Conservation (phyloP, 768 basidiomycete species). For the Trametes gibbosa region DNA sequence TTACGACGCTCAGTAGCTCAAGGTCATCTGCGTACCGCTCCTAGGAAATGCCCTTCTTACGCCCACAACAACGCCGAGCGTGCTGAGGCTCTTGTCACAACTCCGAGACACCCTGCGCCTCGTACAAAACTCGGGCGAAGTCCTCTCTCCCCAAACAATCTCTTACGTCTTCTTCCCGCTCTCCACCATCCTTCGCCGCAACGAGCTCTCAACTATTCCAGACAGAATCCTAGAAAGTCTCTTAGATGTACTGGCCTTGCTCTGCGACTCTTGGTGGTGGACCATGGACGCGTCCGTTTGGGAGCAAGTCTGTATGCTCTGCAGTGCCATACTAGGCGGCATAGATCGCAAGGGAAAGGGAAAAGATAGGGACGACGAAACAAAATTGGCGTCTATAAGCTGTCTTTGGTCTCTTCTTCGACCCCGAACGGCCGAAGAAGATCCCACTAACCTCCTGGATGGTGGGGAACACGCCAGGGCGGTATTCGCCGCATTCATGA, state of each 20-base stretch:
- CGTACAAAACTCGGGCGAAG: constrained; percentile 34
- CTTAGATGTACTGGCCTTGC: constrained; percentile 51
- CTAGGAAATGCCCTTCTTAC: constrained; percentile 67
- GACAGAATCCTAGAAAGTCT: constrained; percentile 79
- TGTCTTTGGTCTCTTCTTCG: constrained; percentile 67
- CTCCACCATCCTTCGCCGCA: constrained; percentile 79
- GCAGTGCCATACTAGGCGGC: constrained; percentile 59
- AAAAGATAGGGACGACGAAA: constrained; percentile 75
- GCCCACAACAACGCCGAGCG: constrained; percentile 47
- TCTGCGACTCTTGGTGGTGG: constrained; percentile 87
- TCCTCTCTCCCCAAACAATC: constrained; percentile 58
- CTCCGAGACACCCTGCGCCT: constrained; percentile 49
- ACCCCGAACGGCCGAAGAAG: constrained; percentile 43
- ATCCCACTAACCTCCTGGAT: constrained; percentile 21
- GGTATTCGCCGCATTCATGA: constrained; percentile 39
- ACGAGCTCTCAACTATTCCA: constrained; percentile 64
- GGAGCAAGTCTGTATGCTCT: constrained; percentile 85
- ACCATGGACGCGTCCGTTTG: constrained; percentile 66
- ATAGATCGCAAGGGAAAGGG: constrained; percentile 67
- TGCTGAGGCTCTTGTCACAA: constrained; percentile 50
- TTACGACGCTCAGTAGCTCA: constrained; percentile 37
- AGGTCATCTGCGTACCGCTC: constrained; percentile 77
- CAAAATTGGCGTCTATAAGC: constrained; percentile 67
- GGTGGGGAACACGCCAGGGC: constrained; percentile 19
- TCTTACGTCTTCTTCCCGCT: constrained; percentile 88